Conservation (phyloP, 176 grass and related monocot genomes). For the Musa acuminata region DNA sequence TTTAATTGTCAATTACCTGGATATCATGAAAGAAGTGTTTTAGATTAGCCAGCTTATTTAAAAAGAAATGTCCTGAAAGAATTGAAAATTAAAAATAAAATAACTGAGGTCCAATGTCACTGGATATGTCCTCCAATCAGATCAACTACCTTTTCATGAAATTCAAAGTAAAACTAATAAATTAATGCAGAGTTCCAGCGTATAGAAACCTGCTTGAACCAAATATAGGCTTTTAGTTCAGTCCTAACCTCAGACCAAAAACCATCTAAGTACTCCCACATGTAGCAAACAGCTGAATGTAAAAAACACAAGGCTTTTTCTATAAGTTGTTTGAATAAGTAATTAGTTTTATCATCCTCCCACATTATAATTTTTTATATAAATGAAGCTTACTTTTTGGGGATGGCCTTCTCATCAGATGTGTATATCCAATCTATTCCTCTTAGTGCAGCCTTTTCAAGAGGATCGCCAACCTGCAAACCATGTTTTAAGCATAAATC, state of each 20-base stretch:
- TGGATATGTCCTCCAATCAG: too few relatives aligned
- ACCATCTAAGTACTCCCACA: not conserved
- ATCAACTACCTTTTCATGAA: too few relatives aligned
- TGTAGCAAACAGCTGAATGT: not conserved
- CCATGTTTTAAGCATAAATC: not conserved
- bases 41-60: too few relatives aligned
- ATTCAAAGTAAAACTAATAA: not conserved
- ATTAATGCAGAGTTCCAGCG: not conserved
- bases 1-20: too few relatives aligned
- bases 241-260: not conserved
- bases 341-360: not conserved
- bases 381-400: slow-evolving; percentile 59
- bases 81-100: too few relatives aligned
- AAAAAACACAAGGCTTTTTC: not conserved
- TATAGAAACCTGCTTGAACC: not conserved
- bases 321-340: slow-evolving; percentile 4
- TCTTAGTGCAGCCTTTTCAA: slow-evolving; percentile 94
- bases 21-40: too few relatives aligned
- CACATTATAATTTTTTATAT: slow-evolving; percentile 2
- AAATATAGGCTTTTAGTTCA: not conserved
- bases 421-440: slow-evolving; percentile 99
- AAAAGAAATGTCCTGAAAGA: too few relatives aligned
- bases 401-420: slow-evolving; percentile 90
- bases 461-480: slow-evolving; percentile 93
- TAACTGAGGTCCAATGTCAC: too few relatives aligned